Percentiles rank a stretch among this genome's conserved stretches.
phyloP scores from a whole-genome alignment of 139 green algal genomes.

The Coelastrella sp. region DNA sequence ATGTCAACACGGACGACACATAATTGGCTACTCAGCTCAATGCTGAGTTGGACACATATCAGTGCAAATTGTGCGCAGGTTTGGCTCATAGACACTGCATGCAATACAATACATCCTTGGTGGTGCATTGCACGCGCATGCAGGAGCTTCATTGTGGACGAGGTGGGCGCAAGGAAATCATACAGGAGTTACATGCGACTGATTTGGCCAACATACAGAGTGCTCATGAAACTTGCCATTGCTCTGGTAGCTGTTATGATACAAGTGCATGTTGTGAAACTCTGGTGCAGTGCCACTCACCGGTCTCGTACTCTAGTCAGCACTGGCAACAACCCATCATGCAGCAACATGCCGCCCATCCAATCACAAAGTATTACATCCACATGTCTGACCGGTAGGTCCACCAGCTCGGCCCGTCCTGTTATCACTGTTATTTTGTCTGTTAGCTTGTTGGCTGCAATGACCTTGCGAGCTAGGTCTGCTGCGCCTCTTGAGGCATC shows the following conservation, averaged over 20 bases:
- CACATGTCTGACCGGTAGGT: constrained; percentile 66
- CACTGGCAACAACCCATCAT: constrained; percentile 81
- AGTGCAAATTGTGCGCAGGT: too few relatives aligned
- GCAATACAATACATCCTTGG: too few relatives aligned
- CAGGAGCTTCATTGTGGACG: too few relatives aligned
- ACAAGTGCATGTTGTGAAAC: not conserved
- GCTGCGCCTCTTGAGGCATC: constrained; percentile 81
- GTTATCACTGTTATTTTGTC: constrained; percentile 76
- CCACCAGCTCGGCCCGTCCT: constrained; percentile 77
- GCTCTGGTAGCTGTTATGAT: too few relatives aligned
- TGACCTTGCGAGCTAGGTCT: constrained; percentile 75
- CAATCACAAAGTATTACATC: constrained; percentile 86
- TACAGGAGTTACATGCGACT: too few relatives aligned
- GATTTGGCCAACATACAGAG: too few relatives aligned
- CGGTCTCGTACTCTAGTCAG: constrained; percentile 55
- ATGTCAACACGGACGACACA: too few relatives aligned
- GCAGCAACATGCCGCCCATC: constrained; percentile 82
- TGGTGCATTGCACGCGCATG: too few relatives aligned
- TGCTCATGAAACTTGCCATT: not conserved
- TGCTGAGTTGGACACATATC: too few relatives aligned
- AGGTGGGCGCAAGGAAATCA: too few relatives aligned
- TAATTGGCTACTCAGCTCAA: too few relatives aligned
- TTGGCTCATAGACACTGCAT: too few relatives aligned
- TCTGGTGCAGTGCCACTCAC: not conserved
- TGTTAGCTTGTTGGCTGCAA: constrained; percentile 74